Base-by-base conservation (phyloP, 192 early-diverging fungal genomes). In the Podila minutissima region DNA sequence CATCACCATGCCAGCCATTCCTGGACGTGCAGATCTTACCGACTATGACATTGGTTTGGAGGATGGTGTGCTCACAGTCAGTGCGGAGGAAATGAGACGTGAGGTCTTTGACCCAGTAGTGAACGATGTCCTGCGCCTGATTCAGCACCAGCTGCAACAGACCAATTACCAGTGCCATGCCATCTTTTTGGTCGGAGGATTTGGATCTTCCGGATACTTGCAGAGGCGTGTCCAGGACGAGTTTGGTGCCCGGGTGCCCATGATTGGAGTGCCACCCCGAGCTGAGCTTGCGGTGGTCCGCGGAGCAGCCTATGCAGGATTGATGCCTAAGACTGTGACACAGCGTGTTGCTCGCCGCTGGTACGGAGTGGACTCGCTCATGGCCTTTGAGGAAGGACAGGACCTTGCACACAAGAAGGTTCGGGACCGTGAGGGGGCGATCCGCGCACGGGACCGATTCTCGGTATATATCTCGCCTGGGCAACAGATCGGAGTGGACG, bases 51-150 rank as follows among this genome's bases (percentile, higher is more conserved):
- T 74, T 51, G 86, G 84, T 20, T 57, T 84, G 29, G 84, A 87
- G 64, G 76, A 84, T 50, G 89, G 86, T 26, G 74, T 79, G n/a
- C 63, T 90, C 8, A 83, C 83, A 48, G 64, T 88, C 19, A 79
- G 84, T 9, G 86, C 85, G 2, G 75, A 79, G 57, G 86, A 87
- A 20, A 59, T 86, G 59, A 85, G 84, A 32, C 82, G 78, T 37
- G 84, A 88, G 46, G 86, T 90, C 24, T 90, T 90, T 85, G 88
- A 88, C 51, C 87, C 86, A 19, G 87, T 89, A 26, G 69, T 90
- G 48, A 71, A 85, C 35, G 85, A 88, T 77, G 87, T 90, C 4
- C 37, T 90, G 15, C 74, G 73, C 29, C 58, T 90, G 61, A 86
- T 88, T 29, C 82, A 86, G 65, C 76, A 90, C 22, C 89, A 90